phyloP scores from a whole-genome alignment of 768 basidiomycete genomes.

The Mycena maculata region DNA sequence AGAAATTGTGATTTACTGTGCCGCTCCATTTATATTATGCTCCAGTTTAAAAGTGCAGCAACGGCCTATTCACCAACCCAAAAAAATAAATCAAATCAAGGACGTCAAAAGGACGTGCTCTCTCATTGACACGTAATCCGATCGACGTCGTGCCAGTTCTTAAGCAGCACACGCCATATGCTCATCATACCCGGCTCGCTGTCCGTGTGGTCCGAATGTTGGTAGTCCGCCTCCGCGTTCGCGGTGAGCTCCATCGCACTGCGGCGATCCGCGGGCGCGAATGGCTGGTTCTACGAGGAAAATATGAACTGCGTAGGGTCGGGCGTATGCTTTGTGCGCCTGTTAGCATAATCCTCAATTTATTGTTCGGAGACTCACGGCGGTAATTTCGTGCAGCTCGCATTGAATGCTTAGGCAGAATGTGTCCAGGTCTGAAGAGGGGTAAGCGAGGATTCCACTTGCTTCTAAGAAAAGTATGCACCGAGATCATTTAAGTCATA shows the following conservation, averaged over 20 bases:
- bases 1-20: no score
- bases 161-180: conserved; percentile 53
- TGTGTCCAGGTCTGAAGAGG: conserved; percentile 65
- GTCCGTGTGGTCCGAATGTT: conserved; percentile 41
- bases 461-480: conserved; percentile 36
- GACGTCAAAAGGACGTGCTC: background rate
- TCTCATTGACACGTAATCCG: conserved; percentile 39
- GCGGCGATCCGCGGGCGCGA: conserved; percentile 72
- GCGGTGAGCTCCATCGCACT: conserved; percentile 64
- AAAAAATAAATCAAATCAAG: background rate
- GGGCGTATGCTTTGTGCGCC: conserved; percentile 60
- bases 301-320: conserved; percentile 67
- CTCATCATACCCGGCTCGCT: conserved; percentile 49
- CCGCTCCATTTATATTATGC: no score
- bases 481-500: conserved; percentile 77
- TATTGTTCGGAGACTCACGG: conserved; percentile 54
- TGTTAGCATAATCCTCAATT: background rate
- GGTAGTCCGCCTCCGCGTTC: conserved; percentile 48
- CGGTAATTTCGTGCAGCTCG: conserved; percentile 81
- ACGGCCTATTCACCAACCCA: no score
- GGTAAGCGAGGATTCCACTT: background rate
- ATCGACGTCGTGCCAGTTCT: conserved; percentile 57
- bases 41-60: no score
- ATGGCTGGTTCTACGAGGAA: conserved; percentile 72
- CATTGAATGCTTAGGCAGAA: conserved; percentile 76